A percentile compares a stretch with the other conserved stretches of the same genome.
phyloP scores from a whole-genome alignment of 108 stramenopile species.

The Schizochytrium sp. region DNA sequence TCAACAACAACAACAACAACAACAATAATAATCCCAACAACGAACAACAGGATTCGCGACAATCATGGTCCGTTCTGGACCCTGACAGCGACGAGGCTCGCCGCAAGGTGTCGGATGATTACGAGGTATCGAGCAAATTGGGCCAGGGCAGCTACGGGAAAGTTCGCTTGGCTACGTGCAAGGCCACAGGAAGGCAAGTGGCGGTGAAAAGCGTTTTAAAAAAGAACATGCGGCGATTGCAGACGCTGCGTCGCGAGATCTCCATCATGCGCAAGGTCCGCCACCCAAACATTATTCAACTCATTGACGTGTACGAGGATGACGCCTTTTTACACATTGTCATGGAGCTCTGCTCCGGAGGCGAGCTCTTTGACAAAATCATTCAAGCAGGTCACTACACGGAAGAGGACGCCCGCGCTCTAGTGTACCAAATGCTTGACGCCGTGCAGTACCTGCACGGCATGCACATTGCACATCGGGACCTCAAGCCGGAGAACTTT shows the following conservation, averaged over 20 bases:
- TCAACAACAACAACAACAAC: too few relatives aligned
- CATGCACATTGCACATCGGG: constrained; percentile 69
- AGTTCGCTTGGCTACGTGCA: neutral
- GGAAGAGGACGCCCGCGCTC: constrained; percentile 31
- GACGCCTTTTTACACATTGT: constrained; percentile 69
- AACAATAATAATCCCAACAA: too few relatives aligned
- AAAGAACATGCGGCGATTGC: neutral
- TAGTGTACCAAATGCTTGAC: constrained; percentile 46
- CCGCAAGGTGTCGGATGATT: neutral
- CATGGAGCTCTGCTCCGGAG: constrained; percentile 66
- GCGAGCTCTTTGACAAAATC: constrained; percentile 50
- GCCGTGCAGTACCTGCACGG: constrained; percentile 76
- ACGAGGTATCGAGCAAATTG: neutral
- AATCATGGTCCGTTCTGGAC: neutral
- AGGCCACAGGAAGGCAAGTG: neutral
- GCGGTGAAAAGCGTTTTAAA: neutral
- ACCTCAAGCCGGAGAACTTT: constrained; percentile 83
- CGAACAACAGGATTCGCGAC: neutral
- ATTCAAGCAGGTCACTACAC: constrained; percentile 36
- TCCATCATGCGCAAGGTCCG: constrained; percentile 28
- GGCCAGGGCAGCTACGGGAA: constrained; percentile 21
- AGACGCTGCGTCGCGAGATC: neutral
- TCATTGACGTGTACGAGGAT: constrained; percentile 80
- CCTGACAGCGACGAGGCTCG: neutral
- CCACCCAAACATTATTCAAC: constrained; percentile 77